These are phyloP conservation scores for Epichloe gansuensis DNA, from an alignment of 2,329 filamentous ascomycete species.

Conservation along the genomic window DNA sequence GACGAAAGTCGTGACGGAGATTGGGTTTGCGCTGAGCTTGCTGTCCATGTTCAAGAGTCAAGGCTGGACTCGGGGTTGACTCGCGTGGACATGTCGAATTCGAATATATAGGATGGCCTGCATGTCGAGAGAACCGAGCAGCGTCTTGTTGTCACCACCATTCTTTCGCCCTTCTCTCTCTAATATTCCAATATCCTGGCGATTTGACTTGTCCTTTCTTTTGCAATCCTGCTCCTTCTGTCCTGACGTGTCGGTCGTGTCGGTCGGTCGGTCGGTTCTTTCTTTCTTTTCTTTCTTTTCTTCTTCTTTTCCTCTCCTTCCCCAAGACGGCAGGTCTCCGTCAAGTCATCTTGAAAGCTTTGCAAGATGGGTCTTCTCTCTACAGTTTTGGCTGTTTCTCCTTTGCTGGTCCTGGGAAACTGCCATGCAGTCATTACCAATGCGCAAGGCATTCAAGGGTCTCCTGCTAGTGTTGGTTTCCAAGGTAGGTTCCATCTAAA, in stretches of 20 bases:
- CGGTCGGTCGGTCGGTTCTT: too few species aligned
- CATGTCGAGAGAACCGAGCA: neutral
- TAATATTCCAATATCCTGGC: neutral
- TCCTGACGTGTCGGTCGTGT: too few species aligned
- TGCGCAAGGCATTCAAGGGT: constrained; percentile 33
- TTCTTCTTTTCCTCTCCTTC: neutral
- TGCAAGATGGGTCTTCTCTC: neutral
- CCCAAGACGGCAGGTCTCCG: neutral
- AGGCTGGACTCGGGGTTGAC: too few species aligned
- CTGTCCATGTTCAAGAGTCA: too few species aligned
- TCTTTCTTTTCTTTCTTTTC: neutral
- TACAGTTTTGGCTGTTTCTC: neutral
- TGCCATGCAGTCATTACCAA: constrained; percentile 34
- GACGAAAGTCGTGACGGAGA: neutral
- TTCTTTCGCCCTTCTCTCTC: neutral
- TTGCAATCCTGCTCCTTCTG: neutral
- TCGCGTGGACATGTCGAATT: neutral
- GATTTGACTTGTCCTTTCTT: neutral
- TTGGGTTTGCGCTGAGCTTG: too few species aligned
- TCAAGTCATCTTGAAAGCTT: neutral
- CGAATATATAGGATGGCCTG: neutral
- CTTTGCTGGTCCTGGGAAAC: neutral
- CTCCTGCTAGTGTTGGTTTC: constrained; percentile 37
- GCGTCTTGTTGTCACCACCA: neutral
- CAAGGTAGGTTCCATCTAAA: constrained; percentile 21